Evolutionary conservation across 805 yeast genomes (phyloP).

Genomic region (Saccharomycopsis sp.): DNA sequence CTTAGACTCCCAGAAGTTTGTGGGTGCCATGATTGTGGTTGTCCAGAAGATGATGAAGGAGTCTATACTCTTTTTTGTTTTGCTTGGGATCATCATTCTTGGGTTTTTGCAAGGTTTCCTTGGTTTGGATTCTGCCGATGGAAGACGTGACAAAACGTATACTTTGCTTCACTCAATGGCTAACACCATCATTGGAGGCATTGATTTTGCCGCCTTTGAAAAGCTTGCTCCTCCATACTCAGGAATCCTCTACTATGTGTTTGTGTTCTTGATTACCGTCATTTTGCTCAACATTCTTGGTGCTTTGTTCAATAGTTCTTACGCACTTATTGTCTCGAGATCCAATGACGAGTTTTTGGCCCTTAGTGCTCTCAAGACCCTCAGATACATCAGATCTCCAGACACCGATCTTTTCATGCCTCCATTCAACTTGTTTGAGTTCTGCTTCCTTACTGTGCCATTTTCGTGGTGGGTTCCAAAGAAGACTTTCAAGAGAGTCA

Average conservation of each 20-base stretch:
- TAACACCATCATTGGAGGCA: conserved; percentile 67
- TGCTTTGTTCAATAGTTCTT: conserved; percentile 83
- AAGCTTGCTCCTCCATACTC: conserved; percentile 84
- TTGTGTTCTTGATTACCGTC: conserved; percentile 68
- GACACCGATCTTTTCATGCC: conserved; percentile 82
- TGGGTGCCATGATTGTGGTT: conserved; percentile 85
- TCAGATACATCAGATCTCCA: conserved; percentile 82
- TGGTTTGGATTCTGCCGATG: conserved; percentile 85
- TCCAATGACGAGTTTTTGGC: conserved; percentile 84
- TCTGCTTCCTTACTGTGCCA: conserved; percentile 38
- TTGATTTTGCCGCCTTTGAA: conserved; percentile 64
- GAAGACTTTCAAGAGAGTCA: conserved; percentile 33
- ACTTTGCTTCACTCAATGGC: conserved; percentile 57
- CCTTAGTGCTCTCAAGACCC: conserved; percentile 73
- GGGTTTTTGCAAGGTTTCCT: conserved; percentile 85
- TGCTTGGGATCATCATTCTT: conserved; percentile 59
- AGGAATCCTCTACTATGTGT: conserved; percentile 64
- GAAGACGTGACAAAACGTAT: conserved; percentile 66
- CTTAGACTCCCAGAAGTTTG: conserved; percentile 72
- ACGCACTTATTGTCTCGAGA: conserved; percentile 70
- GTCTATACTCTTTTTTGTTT: conserved; percentile 72
- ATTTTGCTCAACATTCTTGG: conserved; percentile 75
- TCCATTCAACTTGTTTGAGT: conserved; percentile 72
- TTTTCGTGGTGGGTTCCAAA: conserved; percentile 34
- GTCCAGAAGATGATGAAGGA: conserved; percentile 83